Evolutionary conservation across 2,329 filamentous ascomycete species (phyloP).

Genomic region (Conoideocrella luteorostrata): DNA sequence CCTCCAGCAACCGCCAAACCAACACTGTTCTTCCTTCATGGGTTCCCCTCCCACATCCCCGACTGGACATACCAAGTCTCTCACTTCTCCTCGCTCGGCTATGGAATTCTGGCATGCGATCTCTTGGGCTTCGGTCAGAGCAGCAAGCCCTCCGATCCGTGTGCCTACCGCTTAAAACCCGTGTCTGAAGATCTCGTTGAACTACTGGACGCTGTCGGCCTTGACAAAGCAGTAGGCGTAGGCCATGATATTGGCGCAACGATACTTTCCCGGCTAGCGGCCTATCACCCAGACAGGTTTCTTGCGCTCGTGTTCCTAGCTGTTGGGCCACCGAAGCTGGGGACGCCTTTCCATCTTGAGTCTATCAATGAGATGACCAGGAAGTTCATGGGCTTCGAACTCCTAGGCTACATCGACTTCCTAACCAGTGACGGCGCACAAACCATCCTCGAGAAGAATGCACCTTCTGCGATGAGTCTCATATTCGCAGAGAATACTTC

Average conservation of each 20-base stretch:
- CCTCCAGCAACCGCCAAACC: conserved; percentile 12
- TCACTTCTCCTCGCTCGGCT: conserved; percentile 26
- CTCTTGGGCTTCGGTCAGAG: conserved; percentile 32
- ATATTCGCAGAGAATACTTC: conserved; percentile 19
- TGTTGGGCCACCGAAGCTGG: conserved; percentile 23
- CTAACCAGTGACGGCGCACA: conserved; percentile 15
- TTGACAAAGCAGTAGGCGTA: conserved; percentile 36
- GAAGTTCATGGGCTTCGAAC: conserved; percentile 19
- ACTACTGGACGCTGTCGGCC: conserved; percentile 22
- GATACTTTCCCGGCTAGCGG: conserved; percentile 21
- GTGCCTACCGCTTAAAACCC: conserved; percentile 23
- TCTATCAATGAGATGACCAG: conserved; percentile 26
- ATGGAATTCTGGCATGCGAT: conserved; percentile 37
- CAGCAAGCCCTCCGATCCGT: conserved; percentile 21
- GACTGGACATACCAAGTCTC: conserved; percentile 36
- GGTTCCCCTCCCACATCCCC: conserved; percentile 38
- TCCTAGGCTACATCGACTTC: conserved; percentile 26
- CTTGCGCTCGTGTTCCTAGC: conserved; percentile 20
- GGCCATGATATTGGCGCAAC: conserved; percentile 31
- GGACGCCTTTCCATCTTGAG: conserved; percentile 22
- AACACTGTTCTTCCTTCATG: conserved; percentile 41
- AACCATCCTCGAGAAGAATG: conserved; percentile 16
- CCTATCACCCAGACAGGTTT: conserved; percentile 19
- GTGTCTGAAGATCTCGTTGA: conserved; percentile 27
- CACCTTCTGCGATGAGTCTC: conserved; percentile 20